Evolutionary conservation across 2,329 filamentous ascomycete genomes (phyloP).

Genomic region (Aspergillus sp.): DNA sequence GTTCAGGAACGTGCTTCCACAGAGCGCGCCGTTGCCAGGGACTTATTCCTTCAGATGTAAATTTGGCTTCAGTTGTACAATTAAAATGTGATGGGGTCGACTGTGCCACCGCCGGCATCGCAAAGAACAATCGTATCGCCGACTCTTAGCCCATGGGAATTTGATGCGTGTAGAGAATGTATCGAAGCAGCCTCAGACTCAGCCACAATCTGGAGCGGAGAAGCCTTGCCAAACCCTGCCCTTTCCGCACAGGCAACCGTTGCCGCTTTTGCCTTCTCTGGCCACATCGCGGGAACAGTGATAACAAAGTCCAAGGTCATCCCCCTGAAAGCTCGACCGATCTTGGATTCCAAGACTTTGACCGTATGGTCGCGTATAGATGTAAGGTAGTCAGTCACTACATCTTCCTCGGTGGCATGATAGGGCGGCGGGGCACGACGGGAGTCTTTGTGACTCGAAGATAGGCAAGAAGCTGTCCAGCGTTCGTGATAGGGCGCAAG

Average conservation of each 20-base stretch:
- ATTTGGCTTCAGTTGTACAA: constrained; percentile 16
- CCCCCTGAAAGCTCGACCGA: constrained; percentile 6
- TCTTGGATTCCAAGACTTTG: constrained; percentile 6
- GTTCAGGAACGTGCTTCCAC: constrained; percentile 25
- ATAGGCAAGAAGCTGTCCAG: constrained; percentile 4
- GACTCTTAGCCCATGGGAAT: constrained; percentile 6
- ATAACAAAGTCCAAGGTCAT: constrained; percentile 17
- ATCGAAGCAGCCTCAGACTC: constrained; percentile 20
- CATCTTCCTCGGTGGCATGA: constrained; percentile 3
- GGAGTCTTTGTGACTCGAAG: constrained; percentile 4
- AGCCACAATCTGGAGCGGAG: constrained; percentile 11
- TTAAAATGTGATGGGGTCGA: constrained; percentile 26
- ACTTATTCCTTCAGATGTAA: constrained; percentile 19
- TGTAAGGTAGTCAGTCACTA: constrained; percentile 11
- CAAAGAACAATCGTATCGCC: constrained; percentile 21
- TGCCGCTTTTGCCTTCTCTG: constrained; percentile 16
- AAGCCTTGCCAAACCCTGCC: constrained; percentile 7
- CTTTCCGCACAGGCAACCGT: constrained; percentile 10
- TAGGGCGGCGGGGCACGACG: constrained; percentile 7
- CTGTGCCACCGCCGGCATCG: constrained; percentile 23
- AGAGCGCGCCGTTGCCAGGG: constrained; percentile 16
- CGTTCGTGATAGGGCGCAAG: constrained; percentile 10
- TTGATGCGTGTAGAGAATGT: constrained; percentile 6
- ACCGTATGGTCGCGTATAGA: constrained; percentile 8
- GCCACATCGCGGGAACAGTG: constrained; percentile 26